A percentile compares a stretch with the other conserved stretches of the same genome.
These are phyloP conservation scores for Komagataea norvegica DNA, from an alignment of 1,139 yeast species.

Conservation along the genomic window DNA sequence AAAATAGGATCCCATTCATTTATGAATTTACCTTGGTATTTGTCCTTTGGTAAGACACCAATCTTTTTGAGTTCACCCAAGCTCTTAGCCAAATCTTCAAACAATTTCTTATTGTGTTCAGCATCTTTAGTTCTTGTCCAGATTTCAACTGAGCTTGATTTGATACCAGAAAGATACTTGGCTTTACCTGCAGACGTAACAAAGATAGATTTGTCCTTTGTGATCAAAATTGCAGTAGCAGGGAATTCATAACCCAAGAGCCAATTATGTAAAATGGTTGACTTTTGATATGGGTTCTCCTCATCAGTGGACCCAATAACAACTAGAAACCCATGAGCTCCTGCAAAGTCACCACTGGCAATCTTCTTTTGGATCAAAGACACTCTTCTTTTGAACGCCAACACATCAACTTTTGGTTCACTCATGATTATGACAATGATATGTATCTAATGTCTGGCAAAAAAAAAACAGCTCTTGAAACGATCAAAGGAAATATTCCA, in stretches of 20 bases:
- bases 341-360: constrained; percentile 36
- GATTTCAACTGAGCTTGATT: constrained; percentile 49
- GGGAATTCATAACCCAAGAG: constrained; percentile 92
- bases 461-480: too few species aligned
- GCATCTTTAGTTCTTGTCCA: constrained; percentile 76
- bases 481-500: too few species aligned
- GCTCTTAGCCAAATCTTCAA: constrained; percentile 52
- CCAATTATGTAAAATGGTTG: constrained; percentile 89
- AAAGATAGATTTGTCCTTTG: constrained; percentile 55
- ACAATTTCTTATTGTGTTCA: constrained; percentile 65
- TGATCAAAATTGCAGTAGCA: constrained; percentile 71
- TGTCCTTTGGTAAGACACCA: constrained; percentile 69
- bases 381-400: constrained; percentile 34
- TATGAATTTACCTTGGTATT: constrained; percentile 76
- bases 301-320: constrained; percentile 82
- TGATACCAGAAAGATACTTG: constrained; percentile 61
- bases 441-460: not conserved
- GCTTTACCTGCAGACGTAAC: constrained; percentile 88
- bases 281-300: constrained; percentile 85
- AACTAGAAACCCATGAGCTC: constrained; percentile 54
- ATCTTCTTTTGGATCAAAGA: constrained; percentile 27
- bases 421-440: constrained; percentile 20
- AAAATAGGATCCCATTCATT: constrained; percentile 71
- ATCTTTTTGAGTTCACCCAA: constrained; percentile 42
- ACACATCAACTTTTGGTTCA: constrained; percentile 38